Evolutionary conservation across 2,329 filamentous ascomycete species (phyloP).

Genomic region (Purpureocillium takamizusanense): DNA sequence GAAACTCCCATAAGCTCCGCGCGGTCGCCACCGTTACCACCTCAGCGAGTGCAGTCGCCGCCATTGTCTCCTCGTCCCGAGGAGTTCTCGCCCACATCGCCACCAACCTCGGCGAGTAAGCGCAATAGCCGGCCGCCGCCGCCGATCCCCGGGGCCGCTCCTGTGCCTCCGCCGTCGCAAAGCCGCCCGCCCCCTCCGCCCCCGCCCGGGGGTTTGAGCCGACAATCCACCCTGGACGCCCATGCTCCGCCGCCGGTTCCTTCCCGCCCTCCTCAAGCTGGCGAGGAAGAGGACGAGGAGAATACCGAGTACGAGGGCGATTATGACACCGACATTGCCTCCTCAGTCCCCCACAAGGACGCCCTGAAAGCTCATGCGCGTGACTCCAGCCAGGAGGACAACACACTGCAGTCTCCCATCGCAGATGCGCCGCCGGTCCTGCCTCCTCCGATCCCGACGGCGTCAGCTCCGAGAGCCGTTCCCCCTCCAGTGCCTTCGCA

Average conservation of each 20-base stretch:
- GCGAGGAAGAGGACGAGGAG: conserved; percentile 65
- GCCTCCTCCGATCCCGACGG: conserved; percentile 48
- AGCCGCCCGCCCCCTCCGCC: conserved; percentile 59
- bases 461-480: conserved; percentile 45
- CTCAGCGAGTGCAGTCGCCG: conserved; percentile 17
- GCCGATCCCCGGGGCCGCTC: conserved; percentile 50
- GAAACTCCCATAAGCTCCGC: conserved; percentile 23
- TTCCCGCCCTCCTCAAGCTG: conserved; percentile 31
- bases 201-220: conserved; percentile 47
- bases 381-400: conserved; percentile 68
- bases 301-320: conserved; percentile 94
- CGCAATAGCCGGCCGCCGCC: conserved; percentile 48
- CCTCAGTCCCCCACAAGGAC: conserved; percentile 89
- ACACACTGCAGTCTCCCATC: conserved; percentile 48
- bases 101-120: conserved; percentile 34
- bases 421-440: conserved; percentile 33
- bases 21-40: conserved; percentile 33
- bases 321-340: conserved; percentile 94
- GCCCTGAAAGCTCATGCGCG: conserved; percentile 74
- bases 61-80: conserved; percentile 27
- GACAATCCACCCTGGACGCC: conserved; percentile 51
- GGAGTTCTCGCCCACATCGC: conserved; percentile 34
- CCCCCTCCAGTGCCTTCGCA: conserved; percentile 60
- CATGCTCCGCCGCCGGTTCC: conserved; percentile 27
- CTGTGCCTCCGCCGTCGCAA: conserved; percentile 37